Conservation (phyloP, 345 rosid genomes). For the Turritis glabra region DNA sequence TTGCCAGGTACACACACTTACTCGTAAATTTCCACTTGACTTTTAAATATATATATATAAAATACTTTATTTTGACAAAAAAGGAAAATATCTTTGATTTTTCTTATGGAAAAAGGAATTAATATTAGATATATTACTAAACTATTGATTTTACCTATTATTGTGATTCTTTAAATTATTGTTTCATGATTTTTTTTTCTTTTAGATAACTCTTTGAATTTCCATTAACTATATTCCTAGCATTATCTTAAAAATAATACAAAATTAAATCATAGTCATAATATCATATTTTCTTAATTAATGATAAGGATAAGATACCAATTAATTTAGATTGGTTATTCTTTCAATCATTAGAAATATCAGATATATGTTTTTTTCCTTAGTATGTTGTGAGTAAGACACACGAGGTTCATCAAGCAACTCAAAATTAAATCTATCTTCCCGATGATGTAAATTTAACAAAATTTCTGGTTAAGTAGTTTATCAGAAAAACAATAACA, state of each 20-base stretch:
- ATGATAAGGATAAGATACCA: neutral
- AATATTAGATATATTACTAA: neutral
- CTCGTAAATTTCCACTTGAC: conserved; percentile 9
- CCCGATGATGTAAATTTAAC: neutral
- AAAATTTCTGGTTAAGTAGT: neutral
- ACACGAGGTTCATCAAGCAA: conserved; percentile 2
- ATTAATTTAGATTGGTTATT: neutral
- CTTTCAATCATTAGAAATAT: neutral
- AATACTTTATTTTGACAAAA: neutral
- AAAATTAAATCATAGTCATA: neutral
- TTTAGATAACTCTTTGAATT: conserved; percentile 1
- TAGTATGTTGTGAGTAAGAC: neutral
- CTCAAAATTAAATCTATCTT: neutral
- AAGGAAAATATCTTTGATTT: neutral
- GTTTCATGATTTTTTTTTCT: neutral
- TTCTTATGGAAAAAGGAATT: neutral
- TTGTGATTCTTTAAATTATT: neutral
- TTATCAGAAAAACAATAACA: neutral
- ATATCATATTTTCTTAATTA: neutral
- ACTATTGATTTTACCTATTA: neutral
- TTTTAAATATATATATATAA: neutral
- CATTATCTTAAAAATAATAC: neutral
- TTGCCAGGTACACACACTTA: conserved; percentile 54
- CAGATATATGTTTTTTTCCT: neutral
- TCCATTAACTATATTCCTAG: neutral